Conservation (phyloP, 352 stramenopile species). For the Pythium angustatum region DNA sequence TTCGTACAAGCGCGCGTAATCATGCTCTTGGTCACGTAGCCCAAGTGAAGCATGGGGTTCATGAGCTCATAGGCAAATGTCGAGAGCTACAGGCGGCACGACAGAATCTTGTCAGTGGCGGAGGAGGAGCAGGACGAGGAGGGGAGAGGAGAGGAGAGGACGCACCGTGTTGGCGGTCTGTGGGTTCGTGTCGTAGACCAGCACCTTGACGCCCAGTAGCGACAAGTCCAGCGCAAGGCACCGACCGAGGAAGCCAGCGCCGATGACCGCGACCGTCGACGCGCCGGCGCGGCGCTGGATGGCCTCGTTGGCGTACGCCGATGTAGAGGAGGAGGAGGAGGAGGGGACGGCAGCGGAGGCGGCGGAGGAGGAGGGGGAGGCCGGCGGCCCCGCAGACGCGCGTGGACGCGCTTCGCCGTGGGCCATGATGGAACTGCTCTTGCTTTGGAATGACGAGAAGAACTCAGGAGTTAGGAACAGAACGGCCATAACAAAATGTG, state of each 20-base stretch:
- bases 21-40: constrained; percentile 80
- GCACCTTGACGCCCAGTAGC: constrained; percentile 52
- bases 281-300: constrained; percentile 17
- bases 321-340: constrained; percentile 11
- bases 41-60: constrained; percentile 67
- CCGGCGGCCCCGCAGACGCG: neutral
- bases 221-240: constrained; percentile 74
- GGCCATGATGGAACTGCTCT: constrained; percentile 3
- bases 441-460: too few relatives aligned
- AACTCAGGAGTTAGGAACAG: too few relatives aligned
- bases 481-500: too few relatives aligned
- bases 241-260: constrained; percentile 65
- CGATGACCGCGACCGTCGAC: constrained; percentile 50
- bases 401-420: constrained; percentile 6
- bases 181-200: constrained; percentile 60
- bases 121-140: too few relatives aligned
- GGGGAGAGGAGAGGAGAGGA: constrained; percentile 2
- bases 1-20: constrained; percentile 55
- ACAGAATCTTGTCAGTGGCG: too few relatives aligned
- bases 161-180: constrained; percentile 38
- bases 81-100: constrained; percentile 55
- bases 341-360: neutral
- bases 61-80: constrained; percentile 65
- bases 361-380: constrained; percentile 2
- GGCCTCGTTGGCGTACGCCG: constrained; percentile 24